Conservation (phyloP, 345 rosid genomes). For the Citrus australasica region DNA sequence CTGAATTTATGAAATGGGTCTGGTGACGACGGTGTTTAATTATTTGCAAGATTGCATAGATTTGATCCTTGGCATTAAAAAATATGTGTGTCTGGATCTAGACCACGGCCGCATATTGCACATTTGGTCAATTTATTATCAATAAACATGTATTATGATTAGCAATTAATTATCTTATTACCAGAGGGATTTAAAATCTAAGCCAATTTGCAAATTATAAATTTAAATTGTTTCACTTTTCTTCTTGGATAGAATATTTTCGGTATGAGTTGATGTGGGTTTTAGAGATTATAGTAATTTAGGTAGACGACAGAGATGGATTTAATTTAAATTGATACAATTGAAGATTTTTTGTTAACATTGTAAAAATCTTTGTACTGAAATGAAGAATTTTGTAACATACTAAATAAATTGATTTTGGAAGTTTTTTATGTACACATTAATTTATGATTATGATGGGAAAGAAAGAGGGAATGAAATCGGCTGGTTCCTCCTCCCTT, state of each 20-base stretch:
- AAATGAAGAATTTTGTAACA: not conserved
- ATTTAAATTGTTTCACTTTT: too few relatives aligned
- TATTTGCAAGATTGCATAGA: too few relatives aligned
- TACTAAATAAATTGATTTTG: not conserved
- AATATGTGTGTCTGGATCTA: not conserved
- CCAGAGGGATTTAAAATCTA: not conserved
- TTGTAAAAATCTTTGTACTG: not conserved
- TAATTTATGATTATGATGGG: not conserved
- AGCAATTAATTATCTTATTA: too few relatives aligned
- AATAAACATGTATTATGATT: too few relatives aligned
- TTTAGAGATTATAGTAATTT: too few relatives aligned
- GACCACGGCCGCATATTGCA: not conserved
- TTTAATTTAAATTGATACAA: not conserved
- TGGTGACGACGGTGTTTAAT: not conserved
- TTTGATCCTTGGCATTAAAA: not conserved
- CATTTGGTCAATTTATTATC: not conserved
- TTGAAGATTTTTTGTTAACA: not conserved
- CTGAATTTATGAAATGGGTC: not conserved
- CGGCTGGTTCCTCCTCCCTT: not conserved
- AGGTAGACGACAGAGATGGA: not conserved
- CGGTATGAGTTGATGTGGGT: not conserved
- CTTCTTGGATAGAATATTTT: too few relatives aligned
- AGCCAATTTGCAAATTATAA: not conserved
- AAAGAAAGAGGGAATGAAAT: not conserved
- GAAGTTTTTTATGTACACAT: not conserved